Base-by-base conservation (phyloP, 2,329 filamentous ascomycete genomes). In the Penicillium sumatraense region DNA sequence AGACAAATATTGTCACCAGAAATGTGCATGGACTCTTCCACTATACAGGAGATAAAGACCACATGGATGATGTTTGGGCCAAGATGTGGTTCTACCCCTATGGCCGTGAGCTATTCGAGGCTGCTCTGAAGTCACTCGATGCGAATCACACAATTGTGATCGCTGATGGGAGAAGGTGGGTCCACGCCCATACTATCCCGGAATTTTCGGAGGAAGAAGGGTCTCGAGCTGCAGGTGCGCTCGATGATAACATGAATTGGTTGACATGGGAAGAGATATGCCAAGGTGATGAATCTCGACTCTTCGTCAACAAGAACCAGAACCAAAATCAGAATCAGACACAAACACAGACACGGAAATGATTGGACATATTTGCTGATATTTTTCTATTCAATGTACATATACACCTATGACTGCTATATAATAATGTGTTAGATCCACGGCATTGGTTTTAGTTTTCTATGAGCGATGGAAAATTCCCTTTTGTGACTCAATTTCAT, bases 1-100 rank as follows among this genome's bases (percentile, higher is more conserved):
- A 51, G n/a, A 58, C 54, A 3, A 60, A 58, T 20, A 18, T 61
- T 16, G 54, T 60, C 13, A 54, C 59, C 1, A 56, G 51, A 26
- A 51, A 46, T 11, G 23, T 61, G 3, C 52, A 58, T 38, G 50
- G 54, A 1, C 16, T 58, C 7, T 60, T 60, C 20, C 57, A 58
- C 33, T 58, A 38, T n/a, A 56, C 51, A 16, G 57, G 52, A 5
- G 47, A 48, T 3, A 58, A 61, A 35, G 46, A 51, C 16, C 53
- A 56, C 23, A 49, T 60, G 23, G 55, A 61, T 33, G 35, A 56
- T 31, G 38, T 61, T 18, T 61, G 57, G 54, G 40, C 24, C 7
- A 21, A 51, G n/a, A 27, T 52, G 18, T 56, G 57, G 54, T 59
- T 56, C 47, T 55, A 54, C 18, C 41, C 53, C 6, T 54, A 50